A percentile compares a stretch with the other conserved stretches of the same genome.
These are phyloP conservation scores for Shiraia sp. DNA, from an alignment of 2,329 filamentous ascomycete species.

Conservation along the genomic window DNA sequence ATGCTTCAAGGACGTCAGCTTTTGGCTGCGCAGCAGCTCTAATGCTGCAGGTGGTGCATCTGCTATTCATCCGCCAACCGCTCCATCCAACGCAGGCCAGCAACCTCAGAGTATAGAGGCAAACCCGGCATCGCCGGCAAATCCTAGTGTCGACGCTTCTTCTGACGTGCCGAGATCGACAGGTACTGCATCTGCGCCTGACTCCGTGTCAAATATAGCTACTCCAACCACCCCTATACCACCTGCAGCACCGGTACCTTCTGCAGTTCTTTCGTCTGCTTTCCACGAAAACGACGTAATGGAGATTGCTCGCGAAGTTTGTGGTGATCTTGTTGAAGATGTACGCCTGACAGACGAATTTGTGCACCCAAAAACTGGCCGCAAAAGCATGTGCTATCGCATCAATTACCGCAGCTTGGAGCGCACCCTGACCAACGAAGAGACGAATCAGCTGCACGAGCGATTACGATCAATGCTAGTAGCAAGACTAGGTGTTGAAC, in stretches of 20 bases:
- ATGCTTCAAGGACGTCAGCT: slow-evolving; percentile 90
- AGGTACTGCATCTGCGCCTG: slow-evolving; percentile 22
- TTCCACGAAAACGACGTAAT: slow-evolving; percentile 98
- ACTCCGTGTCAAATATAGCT: slow-evolving; percentile 5
- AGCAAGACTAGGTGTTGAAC: slow-evolving; percentile 74
- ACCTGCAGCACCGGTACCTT: slow-evolving; percentile 44
- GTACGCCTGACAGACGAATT: slow-evolving; percentile 85
- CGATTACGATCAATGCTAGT: slow-evolving; percentile 68
- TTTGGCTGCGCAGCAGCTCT: slow-evolving; percentile 68
- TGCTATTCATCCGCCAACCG: slow-evolving; percentile 16
- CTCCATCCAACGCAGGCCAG: slow-evolving; percentile 4
- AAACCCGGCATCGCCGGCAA: slow-evolving; percentile 1
- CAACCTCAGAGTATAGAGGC: slow-evolving; percentile 6
- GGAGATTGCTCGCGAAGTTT: slow-evolving; percentile 86
- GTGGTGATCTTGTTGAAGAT: slow-evolving; percentile 84
- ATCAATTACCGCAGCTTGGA: slow-evolving; percentile 94
- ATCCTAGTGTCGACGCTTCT: slow-evolving; percentile 1
- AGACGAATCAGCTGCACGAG: slow-evolving; percentile 77
- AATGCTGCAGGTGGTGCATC: slow-evolving; percentile 31
- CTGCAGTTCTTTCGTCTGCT: slow-evolving; percentile 14
- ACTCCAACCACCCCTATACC: slow-evolving; percentile 11
- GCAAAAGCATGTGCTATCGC: slow-evolving; percentile 86
- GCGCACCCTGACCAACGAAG: slow-evolving; percentile 81
- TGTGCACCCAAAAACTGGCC: slow-evolving; percentile 79
- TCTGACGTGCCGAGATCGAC: slow-evolving; percentile 4